Base-by-base conservation (phyloP, 2,329 filamentous ascomycete species). In the Calonectria naviculata region DNA sequence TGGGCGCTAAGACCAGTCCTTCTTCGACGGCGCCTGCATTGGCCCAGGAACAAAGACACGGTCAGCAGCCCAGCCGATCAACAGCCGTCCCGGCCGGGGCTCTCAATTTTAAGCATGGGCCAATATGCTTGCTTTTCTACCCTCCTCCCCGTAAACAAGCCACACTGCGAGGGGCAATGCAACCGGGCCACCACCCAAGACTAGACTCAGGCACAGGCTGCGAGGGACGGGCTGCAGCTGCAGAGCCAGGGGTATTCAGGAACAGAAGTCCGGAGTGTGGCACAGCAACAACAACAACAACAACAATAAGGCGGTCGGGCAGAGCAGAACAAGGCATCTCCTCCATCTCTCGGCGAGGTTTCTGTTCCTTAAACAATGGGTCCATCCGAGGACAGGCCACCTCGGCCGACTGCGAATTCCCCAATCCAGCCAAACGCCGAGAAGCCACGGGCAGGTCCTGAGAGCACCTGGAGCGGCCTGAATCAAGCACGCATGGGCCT, bases 41-140 rank as follows among this genome's bases (percentile, higher is more conserved):
- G 76, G 75, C 71, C 76, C 71, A 73, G 73, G 72, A 76, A 78
- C 76, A 71, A 65, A 41, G 17, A 36, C 31, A 56, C 21, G 24
- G 38, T 44, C 36, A 29, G 66, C 64, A 60, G 17, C 71, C 47
- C 47, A 54, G 26, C 65, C 54, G 38, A 41, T 61, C 56, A 42
- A 41, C 24, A 36, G 24, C 52, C 21, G 31, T 24, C 4, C 47
- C 24, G 36, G 10, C 62, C 19, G n/a, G 28, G 62, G 24, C 44
- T 54, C 47, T 66, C 49, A 58, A 70, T 60, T 38, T 60, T 52
- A 66, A 61, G 42, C 54, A 42, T 63, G 65, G 65, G 26, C 68
- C 68, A 70, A 70, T 70, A 41, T 34, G 41, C 19, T 65, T 9
- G 24, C 41, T 36, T 38, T 5, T 38, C 34, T 63, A 19, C 36